phyloP scores from a whole-genome alignment of 768 basidiomycete species.

The Phanerochaete carnosa region DNA sequence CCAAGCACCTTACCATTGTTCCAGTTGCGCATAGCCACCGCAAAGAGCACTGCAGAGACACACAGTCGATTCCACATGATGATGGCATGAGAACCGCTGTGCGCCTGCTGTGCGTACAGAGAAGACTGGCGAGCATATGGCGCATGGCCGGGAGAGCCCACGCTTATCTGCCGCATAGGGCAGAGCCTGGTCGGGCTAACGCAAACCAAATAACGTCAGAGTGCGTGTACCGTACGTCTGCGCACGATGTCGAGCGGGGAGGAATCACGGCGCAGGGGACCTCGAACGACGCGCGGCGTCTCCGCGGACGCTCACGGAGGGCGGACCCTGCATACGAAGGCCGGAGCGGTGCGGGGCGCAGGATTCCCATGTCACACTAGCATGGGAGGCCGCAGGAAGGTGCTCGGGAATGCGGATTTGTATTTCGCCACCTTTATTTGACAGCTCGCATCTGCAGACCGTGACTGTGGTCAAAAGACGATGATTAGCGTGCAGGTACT shows the following conservation, averaged over 20 bases:
- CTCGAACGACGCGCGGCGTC: too few relatives aligned
- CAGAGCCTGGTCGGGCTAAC: too few relatives aligned
- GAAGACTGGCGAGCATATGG: conserved; percentile 15
- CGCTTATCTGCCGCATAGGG: conserved; percentile 10
- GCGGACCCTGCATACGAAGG: neutral
- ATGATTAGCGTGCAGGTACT: neutral
- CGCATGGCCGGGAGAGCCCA: conserved; percentile 1
- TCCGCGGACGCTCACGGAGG: neutral
- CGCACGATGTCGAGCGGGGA: too few relatives aligned
- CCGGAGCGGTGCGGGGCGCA: neutral
- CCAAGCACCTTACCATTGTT: too few relatives aligned
- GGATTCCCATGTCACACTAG: neutral
- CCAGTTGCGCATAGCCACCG: neutral
- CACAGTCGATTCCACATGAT: conserved; percentile 8
- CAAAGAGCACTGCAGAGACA: neutral
- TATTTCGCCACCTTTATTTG: conserved; percentile 5
- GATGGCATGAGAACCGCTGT: conserved; percentile 2
- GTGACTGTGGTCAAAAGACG: neutral
- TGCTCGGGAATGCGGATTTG: neutral
- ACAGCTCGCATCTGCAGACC: neutral
- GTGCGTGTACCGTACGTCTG: neutral
- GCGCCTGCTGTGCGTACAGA: conserved; percentile 3
- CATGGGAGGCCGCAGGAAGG: neutral
- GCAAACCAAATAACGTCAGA: neutral
- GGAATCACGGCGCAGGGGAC: neutral